These are phyloP conservation scores for Posidonia oceanica DNA, from an alignment of 116 monocot species.

Conservation along the genomic window DNA sequence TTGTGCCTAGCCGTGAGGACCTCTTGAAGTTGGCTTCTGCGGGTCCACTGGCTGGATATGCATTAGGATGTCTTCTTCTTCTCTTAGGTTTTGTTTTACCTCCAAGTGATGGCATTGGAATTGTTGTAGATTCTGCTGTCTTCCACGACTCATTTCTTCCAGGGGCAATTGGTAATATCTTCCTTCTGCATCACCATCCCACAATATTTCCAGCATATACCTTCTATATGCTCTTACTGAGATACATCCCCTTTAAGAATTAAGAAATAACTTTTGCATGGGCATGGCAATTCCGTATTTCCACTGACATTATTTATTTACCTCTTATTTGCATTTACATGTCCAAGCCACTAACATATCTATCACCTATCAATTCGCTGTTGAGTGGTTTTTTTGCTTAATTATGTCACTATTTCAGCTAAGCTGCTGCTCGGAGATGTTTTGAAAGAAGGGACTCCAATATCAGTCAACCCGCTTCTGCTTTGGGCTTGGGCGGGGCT, in stretches of 20 bases:
- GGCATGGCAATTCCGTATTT: too few relatives aligned
- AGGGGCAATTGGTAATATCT: constrained; percentile 61
- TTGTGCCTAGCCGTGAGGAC: constrained; percentile 64
- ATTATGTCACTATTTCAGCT: constrained; percentile 29
- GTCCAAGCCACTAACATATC: too few relatives aligned
- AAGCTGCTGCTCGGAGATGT: constrained; percentile 73
- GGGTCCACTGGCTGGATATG: constrained; percentile 81
- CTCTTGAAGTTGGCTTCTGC: constrained; percentile 78
- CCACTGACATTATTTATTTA: too few relatives aligned
- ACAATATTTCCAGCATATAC: not conserved
- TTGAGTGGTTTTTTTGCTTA: too few relatives aligned
- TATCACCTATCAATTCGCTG: too few relatives aligned
- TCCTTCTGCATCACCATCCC: not conserved
- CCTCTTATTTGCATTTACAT: too few relatives aligned
- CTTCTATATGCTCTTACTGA: too few relatives aligned
- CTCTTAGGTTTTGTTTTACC: constrained; percentile 72
- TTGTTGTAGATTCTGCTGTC: constrained; percentile 66
- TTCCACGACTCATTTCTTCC: constrained; percentile 95
- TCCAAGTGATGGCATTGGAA: constrained; percentile 67
- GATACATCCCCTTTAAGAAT: too few relatives aligned
- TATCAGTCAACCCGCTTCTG: constrained; percentile 77
- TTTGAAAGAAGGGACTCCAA: constrained; percentile 62
- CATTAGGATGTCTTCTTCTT: constrained; percentile 56
- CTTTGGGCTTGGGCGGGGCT: constrained; percentile 97
- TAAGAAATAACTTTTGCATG: too few relatives aligned